These are phyloP conservation scores for Cladosporium cucumerinum DNA, from an alignment of 2,329 filamentous ascomycete species.

Conservation along the genomic window DNA sequence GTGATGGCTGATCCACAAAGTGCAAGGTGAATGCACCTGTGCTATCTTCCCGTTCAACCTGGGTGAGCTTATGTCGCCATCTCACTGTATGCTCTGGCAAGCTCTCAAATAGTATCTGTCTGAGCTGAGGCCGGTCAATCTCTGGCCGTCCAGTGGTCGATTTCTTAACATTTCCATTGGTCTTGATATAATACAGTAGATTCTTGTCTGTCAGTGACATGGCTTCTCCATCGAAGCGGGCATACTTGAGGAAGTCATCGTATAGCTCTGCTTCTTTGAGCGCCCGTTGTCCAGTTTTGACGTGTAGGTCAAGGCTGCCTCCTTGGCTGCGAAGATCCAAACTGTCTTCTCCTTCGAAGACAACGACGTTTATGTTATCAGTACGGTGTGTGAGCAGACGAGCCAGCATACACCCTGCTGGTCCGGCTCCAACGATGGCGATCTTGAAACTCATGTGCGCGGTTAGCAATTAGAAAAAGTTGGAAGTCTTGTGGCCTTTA, in stretches of 20 bases:
- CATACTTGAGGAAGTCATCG: slow-evolving; percentile 34
- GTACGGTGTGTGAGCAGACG: slow-evolving; percentile 31
- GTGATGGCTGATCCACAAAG: slow-evolving; percentile 31
- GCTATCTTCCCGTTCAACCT: slow-evolving; percentile 21
- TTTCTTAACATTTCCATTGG: slow-evolving; percentile 29
- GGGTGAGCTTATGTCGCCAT: slow-evolving; percentile 34
- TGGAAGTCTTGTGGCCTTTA: background rate
- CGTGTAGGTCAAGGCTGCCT: slow-evolving; percentile 38
- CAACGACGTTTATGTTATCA: slow-evolving; percentile 24
- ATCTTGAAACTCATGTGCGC: slow-evolving; percentile 23
- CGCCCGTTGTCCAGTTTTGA: slow-evolving; percentile 34
- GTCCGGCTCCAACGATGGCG: slow-evolving; percentile 39
- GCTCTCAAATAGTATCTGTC: slow-evolving; percentile 35
- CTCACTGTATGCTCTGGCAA: slow-evolving; percentile 28
- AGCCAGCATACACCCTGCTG: slow-evolving; percentile 36
- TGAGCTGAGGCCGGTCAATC: slow-evolving; percentile 37
- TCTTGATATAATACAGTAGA: slow-evolving; percentile 27
- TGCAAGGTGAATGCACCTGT: slow-evolving; percentile 19
- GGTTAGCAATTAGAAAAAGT: background rate
- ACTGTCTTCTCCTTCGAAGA: slow-evolving; percentile 35
- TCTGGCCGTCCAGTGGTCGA: slow-evolving; percentile 31
- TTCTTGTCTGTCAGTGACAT: slow-evolving; percentile 42
- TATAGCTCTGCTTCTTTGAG: slow-evolving; percentile 34
- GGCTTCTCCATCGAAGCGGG: slow-evolving; percentile 44
- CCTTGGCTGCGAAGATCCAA: slow-evolving; percentile 34